Evolutionary conservation across 1,284 basidiomycete genomes (phyloP).

Genomic region (Sphaerobolus stellatus): DNA sequence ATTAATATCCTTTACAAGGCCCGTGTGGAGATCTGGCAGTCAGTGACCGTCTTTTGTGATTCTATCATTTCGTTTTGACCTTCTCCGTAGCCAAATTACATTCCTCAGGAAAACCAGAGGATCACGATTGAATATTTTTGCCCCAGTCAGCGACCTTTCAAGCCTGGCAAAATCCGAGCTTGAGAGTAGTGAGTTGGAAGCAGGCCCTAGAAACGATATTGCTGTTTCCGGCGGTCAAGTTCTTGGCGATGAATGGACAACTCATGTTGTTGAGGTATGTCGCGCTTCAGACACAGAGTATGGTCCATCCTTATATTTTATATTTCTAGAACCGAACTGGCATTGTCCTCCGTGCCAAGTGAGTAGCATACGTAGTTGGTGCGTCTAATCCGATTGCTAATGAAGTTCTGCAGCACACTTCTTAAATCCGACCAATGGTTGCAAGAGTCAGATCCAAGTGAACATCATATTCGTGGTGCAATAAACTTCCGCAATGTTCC

Average conservation of each 20-base stretch:
- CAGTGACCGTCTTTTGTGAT: slow-evolving; percentile 31
- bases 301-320: slow-evolving; percentile 8
- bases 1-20: slow-evolving; percentile 42
- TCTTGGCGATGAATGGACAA: slow-evolving; percentile 91
- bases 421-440: slow-evolving; percentile 93
- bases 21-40: slow-evolving; percentile 94
- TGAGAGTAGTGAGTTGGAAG: slow-evolving; percentile 52
- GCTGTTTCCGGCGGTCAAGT: slow-evolving; percentile 82
- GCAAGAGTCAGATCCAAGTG: slow-evolving; percentile 60
- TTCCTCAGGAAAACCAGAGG: slow-evolving; percentile 79
- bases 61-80: background rate
- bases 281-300: background rate
- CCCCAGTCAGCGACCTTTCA: slow-evolving; percentile 86
- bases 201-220: slow-evolving; percentile 71
- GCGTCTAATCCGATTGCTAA: background rate
- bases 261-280: slow-evolving; percentile 83
- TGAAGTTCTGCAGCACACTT: slow-evolving; percentile 57
- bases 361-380: slow-evolving; percentile 11
- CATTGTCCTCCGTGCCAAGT: slow-evolving; percentile 88
- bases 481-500: slow-evolving; percentile 92
- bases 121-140: slow-evolving; percentile 81
- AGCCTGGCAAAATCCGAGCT: slow-evolving; percentile 66
- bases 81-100: slow-evolving; percentile 71
- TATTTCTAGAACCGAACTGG: slow-evolving; percentile 76
- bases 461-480: slow-evolving; percentile 80